Percentiles rank a stretch among this genome's conserved stretches.
These are phyloP conservation scores for Clathrospora elynae DNA, from an alignment of 2,329 filamentous ascomycete genomes.

Conservation along the genomic window DNA sequence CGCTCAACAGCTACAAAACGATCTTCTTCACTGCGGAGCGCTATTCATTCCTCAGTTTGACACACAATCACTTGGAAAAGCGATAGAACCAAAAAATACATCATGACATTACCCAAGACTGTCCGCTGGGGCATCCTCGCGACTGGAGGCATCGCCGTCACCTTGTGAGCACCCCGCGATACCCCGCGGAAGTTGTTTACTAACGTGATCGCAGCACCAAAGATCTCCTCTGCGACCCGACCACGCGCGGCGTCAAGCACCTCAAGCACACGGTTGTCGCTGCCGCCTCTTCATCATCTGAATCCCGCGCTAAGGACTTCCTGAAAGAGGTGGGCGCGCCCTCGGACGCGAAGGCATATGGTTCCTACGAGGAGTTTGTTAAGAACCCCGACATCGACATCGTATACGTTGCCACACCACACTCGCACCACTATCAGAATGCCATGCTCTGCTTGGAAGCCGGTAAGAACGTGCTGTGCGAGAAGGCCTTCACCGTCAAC, in stretches of 20 bases:
- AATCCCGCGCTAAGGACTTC: conserved; percentile 72
- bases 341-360: conserved; percentile 71
- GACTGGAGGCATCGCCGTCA: conserved; percentile 55
- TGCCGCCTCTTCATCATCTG: conserved; percentile 77
- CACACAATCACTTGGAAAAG: not conserved
- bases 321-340: conserved; percentile 73
- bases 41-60: not conserved
- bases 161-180: conserved; percentile 45
- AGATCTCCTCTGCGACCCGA: conserved; percentile 77
- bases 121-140: conserved; percentile 56
- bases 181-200: conserved; percentile 14
- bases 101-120: conserved; percentile 45
- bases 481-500: conserved; percentile 88
- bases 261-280: conserved; percentile 78
- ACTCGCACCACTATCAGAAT: conserved; percentile 93
- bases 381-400: conserved; percentile 80
- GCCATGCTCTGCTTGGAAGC: conserved; percentile 80
- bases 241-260: conserved; percentile 70
- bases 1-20: conserved; percentile 6
- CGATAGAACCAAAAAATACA: conserved; percentile 4
- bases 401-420: conserved; percentile 86
- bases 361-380: conserved; percentile 81
- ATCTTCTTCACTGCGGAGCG: not conserved
- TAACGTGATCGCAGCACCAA: conserved; percentile 55
- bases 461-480: conserved; percentile 86